A percentile compares a stretch with the other conserved stretches of the same genome.
Evolutionary conservation across 1,284 basidiomycete species (phyloP).

Genomic region (Ceratobasidium papillatum): DNA sequence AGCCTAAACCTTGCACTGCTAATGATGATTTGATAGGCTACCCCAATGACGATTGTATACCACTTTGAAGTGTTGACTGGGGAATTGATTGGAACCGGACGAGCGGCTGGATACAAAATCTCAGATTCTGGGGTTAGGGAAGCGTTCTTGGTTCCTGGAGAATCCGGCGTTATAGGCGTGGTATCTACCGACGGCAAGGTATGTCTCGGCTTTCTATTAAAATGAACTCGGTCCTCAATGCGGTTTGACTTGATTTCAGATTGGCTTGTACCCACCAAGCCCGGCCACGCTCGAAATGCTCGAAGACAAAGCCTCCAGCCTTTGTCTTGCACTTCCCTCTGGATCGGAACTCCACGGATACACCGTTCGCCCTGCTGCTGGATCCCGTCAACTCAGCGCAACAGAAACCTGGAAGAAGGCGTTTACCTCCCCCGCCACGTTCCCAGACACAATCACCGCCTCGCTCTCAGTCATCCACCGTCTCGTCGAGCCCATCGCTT

Average conservation of each 20-base stretch:
- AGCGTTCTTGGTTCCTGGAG: slow-evolving; percentile 61
- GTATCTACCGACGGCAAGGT: slow-evolving; percentile 64
- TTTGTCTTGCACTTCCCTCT: slow-evolving; percentile 67
- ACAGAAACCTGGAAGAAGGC: slow-evolving; percentile 27
- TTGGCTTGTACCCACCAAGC: slow-evolving; percentile 68
- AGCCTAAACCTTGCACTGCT: not conserved
- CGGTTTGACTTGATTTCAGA: slow-evolving; percentile 57
- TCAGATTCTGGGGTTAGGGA: slow-evolving; percentile 68
- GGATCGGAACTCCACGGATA: slow-evolving; percentile 48
- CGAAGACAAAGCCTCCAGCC: slow-evolving; percentile 50
- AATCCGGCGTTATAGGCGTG: slow-evolving; percentile 62
- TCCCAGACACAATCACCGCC: slow-evolving; percentile 66
- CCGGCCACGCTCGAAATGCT: slow-evolving; percentile 57
- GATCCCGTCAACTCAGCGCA: not conserved
- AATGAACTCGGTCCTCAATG: not conserved
- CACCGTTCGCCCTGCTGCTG: not conserved
- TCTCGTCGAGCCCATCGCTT: slow-evolving; percentile 68
- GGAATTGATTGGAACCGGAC: slow-evolving; percentile 18
- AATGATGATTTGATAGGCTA: slow-evolving; percentile 52
- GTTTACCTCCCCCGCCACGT: slow-evolving; percentile 53
- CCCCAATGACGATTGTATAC: slow-evolving; percentile 72
- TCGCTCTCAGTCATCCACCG: slow-evolving; percentile 48
- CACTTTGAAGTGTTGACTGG: slow-evolving; percentile 84
- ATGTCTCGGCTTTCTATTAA: slow-evolving; percentile 56
- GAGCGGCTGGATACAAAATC: slow-evolving; percentile 45